These are phyloP conservation scores for Trichoderma brevicompactum DNA, from an alignment of 2,329 filamentous ascomycete species.

Conservation along the genomic window DNA sequence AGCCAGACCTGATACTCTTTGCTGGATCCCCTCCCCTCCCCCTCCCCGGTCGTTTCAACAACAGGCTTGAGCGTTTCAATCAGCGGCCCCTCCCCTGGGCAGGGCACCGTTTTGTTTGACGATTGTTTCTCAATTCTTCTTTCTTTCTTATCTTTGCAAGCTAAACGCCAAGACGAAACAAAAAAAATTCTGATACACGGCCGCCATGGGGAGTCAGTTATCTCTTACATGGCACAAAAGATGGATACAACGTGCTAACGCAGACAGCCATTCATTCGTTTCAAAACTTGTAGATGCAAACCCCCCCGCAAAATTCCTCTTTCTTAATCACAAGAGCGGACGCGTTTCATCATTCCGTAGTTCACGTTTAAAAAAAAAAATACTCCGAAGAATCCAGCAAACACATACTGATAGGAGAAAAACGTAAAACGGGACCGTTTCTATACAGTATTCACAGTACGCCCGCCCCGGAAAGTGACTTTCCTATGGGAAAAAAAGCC, in stretches of 20 bases:
- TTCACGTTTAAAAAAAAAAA: no score
- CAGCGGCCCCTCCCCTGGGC: not conserved
- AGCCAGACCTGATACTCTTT: not conserved
- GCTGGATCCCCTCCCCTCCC: not conserved
- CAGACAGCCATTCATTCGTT: no score
- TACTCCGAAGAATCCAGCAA: no score
- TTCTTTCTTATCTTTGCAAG: not conserved
- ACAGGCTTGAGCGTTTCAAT: conserved; percentile 20
- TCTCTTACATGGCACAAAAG: not conserved
- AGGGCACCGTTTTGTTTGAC: conserved; percentile 18
- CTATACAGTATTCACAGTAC: conserved; percentile 23
- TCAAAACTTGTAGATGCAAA: no score
- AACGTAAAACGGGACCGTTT: no score
- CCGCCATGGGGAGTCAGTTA: no score
- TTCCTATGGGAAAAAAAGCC: not conserved
- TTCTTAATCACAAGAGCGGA: no score
- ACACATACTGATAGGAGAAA: no score
- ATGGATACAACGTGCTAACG: no score
- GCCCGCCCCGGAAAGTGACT: not conserved
- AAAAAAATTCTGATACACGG: conserved; percentile 19
- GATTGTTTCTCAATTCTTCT: conserved; percentile 23
- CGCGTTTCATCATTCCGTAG: no score
- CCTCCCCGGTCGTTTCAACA: conserved; percentile 17
- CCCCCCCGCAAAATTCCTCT: no score
- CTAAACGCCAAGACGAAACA: conserved; percentile 14